These are phyloP conservation scores for Colletotrichum limetticola DNA, from an alignment of 2,329 filamentous ascomycete species.

Conservation along the genomic window DNA sequence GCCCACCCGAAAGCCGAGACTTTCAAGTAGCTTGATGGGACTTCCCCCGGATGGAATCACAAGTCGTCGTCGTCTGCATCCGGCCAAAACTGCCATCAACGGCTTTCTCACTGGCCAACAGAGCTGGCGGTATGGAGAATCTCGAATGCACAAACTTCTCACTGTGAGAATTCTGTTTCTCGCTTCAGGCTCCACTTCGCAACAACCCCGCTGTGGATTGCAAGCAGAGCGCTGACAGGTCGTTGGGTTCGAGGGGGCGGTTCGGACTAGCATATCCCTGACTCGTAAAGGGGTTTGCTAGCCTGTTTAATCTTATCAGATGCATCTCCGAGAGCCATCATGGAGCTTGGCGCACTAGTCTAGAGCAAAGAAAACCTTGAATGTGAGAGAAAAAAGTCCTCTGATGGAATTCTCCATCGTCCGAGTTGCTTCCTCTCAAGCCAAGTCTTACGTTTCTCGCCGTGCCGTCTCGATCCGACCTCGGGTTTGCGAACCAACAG, in stretches of 20 bases:
- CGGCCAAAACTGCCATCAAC: not conserved
- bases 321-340: slow-evolving; percentile 17
- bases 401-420: not conserved
- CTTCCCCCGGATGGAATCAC: not conserved
- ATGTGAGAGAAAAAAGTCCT: slow-evolving; percentile 1
- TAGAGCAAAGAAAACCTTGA: not conserved
- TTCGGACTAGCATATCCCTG: slow-evolving; percentile 11
- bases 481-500: not conserved
- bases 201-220: slow-evolving; percentile 24
- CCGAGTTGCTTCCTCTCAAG: not conserved
- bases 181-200: slow-evolving; percentile 24
- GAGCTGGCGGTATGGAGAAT: not conserved
- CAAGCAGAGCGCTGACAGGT: not conserved
- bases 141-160: not conserved
- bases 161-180: not conserved
- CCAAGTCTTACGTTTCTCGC: not conserved
- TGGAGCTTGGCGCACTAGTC: slow-evolving; percentile 21
- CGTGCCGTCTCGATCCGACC: slow-evolving; percentile 17
- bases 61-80: not conserved
- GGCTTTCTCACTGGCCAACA: not conserved
- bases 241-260: not conserved
- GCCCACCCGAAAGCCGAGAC: not conserved
- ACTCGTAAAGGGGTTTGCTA: slow-evolving; percentile 8
- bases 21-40: not conserved
- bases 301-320: slow-evolving; percentile 34